Percentiles rank a stretch among this genome's conserved stretches.
These are phyloP conservation scores for Aphanomyces astaci DNA, from an alignment of 352 stramenopile genomes.

Conservation along the genomic window DNA sequence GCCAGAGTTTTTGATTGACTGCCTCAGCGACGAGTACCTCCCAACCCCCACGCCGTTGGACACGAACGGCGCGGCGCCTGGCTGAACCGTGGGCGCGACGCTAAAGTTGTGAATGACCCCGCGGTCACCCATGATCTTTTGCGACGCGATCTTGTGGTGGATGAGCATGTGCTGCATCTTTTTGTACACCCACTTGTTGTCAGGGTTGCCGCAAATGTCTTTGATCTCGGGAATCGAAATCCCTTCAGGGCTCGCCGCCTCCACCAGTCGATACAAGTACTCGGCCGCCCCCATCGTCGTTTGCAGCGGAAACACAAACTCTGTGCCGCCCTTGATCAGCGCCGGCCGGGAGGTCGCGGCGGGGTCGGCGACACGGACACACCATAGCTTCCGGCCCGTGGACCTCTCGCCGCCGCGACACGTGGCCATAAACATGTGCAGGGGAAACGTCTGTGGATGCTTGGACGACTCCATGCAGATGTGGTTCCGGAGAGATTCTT, in stretches of 20 bases:
- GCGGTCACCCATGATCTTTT: background rate
- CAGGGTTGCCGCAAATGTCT: slow-evolving; percentile 60
- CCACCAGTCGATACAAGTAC: slow-evolving; percentile 3
- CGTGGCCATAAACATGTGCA: slow-evolving; percentile 77
- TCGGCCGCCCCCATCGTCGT: background rate
- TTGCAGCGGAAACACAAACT: background rate
- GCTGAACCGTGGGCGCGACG: slow-evolving; percentile 33
- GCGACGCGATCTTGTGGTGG: background rate
- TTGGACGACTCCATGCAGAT: slow-evolving; percentile 67
- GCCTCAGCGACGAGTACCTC: slow-evolving; percentile 41
- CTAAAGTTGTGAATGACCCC: slow-evolving; percentile 42
- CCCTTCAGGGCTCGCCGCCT: slow-evolving; percentile 26
- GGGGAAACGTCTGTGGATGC: slow-evolving; percentile 40
- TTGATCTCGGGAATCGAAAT: slow-evolving; percentile 72
- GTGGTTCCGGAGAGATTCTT: slow-evolving; percentile 76
- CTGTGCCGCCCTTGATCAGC: background rate
- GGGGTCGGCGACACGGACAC: slow-evolving; percentile 35
- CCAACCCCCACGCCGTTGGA: slow-evolving; percentile 69
- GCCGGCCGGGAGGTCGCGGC: background rate
- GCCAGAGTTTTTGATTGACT: background rate
- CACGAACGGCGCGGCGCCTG: background rate
- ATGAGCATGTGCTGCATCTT: slow-evolving; percentile 14
- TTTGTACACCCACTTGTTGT: slow-evolving; percentile 15
- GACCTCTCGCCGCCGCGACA: slow-evolving; percentile 29
- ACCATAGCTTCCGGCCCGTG: slow-evolving; percentile 72